Conservation (phyloP, 352 stramenopile genomes). For the Thalassiosira gravida region DNA sequence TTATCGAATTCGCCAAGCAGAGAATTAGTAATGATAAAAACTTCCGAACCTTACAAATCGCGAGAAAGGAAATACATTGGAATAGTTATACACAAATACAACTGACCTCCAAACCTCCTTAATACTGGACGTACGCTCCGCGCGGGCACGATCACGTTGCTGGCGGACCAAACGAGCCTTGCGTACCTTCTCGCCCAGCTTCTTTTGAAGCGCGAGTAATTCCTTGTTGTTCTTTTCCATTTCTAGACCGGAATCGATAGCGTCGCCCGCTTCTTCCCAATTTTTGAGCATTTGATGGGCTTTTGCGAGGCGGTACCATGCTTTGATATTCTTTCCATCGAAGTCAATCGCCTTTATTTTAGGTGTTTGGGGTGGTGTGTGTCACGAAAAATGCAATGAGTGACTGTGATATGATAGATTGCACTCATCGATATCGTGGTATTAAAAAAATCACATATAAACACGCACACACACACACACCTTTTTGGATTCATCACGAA, state of each 20-base stretch:
- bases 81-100: background rate
- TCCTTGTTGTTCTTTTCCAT: constrained; percentile 79
- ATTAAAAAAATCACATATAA: background rate
- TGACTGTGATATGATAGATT: too few relatives aligned
- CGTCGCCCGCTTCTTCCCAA: constrained; percentile 81
- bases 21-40: too few relatives aligned
- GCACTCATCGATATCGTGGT: background rate
- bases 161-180: constrained; percentile 73
- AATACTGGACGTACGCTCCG: constrained; percentile 70
- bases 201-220: constrained; percentile 74
- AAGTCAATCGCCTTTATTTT: constrained; percentile 56
- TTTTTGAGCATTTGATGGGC: constrained; percentile 79
- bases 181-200: constrained; percentile 65
- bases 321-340: constrained; percentile 84
- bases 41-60: too few relatives aligned
- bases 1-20: background rate
- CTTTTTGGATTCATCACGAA: constrained; percentile 76
- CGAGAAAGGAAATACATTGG: background rate
- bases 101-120: constrained; percentile 80
- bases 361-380: too few relatives aligned
- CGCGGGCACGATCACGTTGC: constrained; percentile 72
- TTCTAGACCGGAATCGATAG: constrained; percentile 77
- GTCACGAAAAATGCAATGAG: too few relatives aligned
- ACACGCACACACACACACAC: constrained; percentile 31
- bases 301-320: constrained; percentile 83